Evolutionary conservation across 768 basidiomycete species (phyloP).

Genomic region (Lenzites betulinus): DNA sequence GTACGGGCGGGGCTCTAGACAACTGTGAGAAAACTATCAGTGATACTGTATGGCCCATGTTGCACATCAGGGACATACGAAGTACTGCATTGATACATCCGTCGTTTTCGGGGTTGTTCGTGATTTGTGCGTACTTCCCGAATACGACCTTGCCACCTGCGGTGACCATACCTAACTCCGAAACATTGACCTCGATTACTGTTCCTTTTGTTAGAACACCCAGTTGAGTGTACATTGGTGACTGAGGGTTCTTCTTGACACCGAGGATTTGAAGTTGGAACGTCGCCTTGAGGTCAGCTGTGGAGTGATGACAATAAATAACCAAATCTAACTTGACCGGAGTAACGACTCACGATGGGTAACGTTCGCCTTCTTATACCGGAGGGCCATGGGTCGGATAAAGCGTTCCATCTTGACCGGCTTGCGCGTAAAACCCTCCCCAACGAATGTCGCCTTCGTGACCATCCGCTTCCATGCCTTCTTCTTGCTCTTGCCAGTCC

Average conservation of each 20-base stretch:
- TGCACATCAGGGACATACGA: constrained; percentile 51
- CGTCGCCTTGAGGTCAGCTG: constrained; percentile 96
- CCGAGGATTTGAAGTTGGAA: constrained; percentile 98
- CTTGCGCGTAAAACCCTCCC: constrained; percentile 96
- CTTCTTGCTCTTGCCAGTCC: constrained; percentile 93
- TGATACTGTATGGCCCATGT: neutral
- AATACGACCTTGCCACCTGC: constrained; percentile 95
- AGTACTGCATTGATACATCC: constrained; percentile 96
- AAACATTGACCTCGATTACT: constrained; percentile 98
- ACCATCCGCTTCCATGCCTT: constrained; percentile 99
- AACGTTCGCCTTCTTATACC: constrained; percentile 98
- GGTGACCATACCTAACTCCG: constrained; percentile 96
- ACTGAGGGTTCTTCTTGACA: constrained; percentile 99
- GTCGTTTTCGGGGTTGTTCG: constrained; percentile 95
- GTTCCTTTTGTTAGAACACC: constrained; percentile 99
- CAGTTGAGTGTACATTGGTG: constrained; percentile 95
- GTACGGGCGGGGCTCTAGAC: constrained; percentile 14
- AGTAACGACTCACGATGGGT: constrained; percentile 80
- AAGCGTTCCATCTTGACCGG: constrained; percentile 99
- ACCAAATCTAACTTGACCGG: neutral
- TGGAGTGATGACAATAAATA: neutral
- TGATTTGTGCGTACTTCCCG: constrained; percentile 92
- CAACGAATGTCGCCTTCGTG: constrained; percentile 98
- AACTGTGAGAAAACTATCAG: constrained; percentile 17
- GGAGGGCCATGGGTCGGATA: constrained; percentile 94